phyloP scores from a whole-genome alignment of 2,329 filamentous ascomycete genomes.

The Magnaporthiopsis incrustans region DNA sequence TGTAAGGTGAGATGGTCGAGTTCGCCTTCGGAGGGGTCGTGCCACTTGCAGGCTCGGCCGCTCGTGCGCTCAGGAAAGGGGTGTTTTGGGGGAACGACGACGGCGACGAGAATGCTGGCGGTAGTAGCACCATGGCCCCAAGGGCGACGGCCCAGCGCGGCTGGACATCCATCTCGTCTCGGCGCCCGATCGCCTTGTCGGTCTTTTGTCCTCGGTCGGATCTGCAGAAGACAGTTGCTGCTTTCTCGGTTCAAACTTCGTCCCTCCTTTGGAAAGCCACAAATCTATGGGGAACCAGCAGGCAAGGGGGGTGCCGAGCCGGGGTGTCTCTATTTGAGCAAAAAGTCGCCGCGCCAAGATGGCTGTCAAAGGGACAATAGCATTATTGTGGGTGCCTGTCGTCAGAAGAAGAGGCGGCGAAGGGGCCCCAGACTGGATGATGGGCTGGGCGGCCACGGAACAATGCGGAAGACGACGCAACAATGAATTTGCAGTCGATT shows the following conservation, averaged over 20 bases:
- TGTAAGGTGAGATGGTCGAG: slow-evolving; percentile 47
- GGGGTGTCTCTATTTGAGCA: neutral
- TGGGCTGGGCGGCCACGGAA: neutral
- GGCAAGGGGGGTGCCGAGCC: neutral
- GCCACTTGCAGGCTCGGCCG: neutral
- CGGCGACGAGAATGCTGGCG: neutral
- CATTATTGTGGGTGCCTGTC: neutral
- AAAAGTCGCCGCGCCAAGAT: neutral
- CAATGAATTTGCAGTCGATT: neutral
- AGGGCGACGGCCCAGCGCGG: slow-evolving; percentile 21
- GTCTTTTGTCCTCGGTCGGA: neutral
- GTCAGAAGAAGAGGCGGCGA: neutral
- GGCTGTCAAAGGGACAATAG: neutral
- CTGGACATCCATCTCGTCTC: slow-evolving; percentile 22
- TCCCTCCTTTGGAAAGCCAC: neutral
- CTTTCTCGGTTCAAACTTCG: neutral
- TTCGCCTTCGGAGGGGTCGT: slow-evolving; percentile 20
- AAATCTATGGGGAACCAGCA: neutral
- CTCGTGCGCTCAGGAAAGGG: neutral
- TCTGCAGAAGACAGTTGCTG: neutral
- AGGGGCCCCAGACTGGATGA: neutral
- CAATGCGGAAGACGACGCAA: neutral
- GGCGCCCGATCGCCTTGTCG: neutral
- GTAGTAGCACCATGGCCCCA: slow-evolving; percentile 7
- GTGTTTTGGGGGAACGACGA: neutral